A percentile compares a stretch with the other conserved stretches of the same genome.
Evolutionary conservation across 257 asterid genomes (phyloP).

Genomic region (Salvia hispanica): DNA sequence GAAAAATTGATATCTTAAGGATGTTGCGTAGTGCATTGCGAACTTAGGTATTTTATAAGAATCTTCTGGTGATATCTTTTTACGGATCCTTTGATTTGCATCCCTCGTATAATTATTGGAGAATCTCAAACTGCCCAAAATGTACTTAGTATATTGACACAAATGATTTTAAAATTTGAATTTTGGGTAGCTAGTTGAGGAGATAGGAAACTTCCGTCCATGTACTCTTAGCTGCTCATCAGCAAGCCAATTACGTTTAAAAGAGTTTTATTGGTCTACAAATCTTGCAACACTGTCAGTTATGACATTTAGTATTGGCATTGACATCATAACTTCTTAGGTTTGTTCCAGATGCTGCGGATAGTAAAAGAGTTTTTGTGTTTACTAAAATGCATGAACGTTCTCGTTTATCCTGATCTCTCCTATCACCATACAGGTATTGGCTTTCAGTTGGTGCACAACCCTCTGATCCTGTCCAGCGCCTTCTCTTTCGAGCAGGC

Average conservation of each 20-base stretch:
- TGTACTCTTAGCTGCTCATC: constrained; percentile 4
- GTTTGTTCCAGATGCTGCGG: neutral
- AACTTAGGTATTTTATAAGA: too few relatives aligned
- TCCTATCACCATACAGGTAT: constrained; percentile 51
- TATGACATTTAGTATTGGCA: too few relatives aligned
- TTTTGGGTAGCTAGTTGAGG: neutral
- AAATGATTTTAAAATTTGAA: neutral
- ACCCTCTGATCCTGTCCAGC: constrained; percentile 89
- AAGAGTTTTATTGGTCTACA: too few relatives aligned
- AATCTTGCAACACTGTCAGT: too few relatives aligned
- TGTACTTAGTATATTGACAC: neutral
- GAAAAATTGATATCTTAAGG: neutral
- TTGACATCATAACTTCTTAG: neutral
- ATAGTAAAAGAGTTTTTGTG: neutral
- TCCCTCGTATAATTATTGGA: neutral
- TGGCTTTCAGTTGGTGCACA: constrained; percentile 99
- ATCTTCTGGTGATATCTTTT: too few relatives aligned
- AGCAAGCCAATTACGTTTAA: neutral
- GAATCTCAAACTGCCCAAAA: neutral
- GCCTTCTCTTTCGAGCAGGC: constrained; percentile 86
- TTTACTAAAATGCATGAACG: constrained; percentile 1
- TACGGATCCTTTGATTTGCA: neutral
- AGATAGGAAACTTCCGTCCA: neutral
- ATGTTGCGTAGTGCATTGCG: neutral
- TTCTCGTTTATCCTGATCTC: constrained; percentile 6